A percentile compares a stretch with the other conserved stretches of the same genome.
These are phyloP conservation scores for Trichoderma simmonsii DNA, from an alignment of 2,329 filamentous ascomycete species.

Conservation along the genomic window DNA sequence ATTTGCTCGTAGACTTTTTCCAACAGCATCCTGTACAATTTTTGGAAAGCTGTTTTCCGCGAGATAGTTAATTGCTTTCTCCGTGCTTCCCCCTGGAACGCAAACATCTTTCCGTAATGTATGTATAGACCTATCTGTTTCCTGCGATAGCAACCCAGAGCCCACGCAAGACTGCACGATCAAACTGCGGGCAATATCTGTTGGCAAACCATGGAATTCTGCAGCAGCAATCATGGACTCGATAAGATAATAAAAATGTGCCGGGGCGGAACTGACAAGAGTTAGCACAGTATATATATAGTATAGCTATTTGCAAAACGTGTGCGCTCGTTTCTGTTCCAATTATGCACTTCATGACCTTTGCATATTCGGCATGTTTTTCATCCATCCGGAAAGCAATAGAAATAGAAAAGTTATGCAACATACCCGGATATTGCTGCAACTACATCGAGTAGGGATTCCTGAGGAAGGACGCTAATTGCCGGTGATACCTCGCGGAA, in stretches of 20 bases:
- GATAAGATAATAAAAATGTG: conserved; percentile 11
- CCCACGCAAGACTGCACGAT: conserved; percentile 9
- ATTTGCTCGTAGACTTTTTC: conserved; percentile 4
- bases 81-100: conserved; percentile 5
- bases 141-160: conserved; percentile 4
- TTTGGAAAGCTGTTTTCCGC: background rate
- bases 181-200: conserved; percentile 1
- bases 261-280: background rate
- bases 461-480: background rate
- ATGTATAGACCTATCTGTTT: background rate
- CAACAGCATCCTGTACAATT: conserved; percentile 1
- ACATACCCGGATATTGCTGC: conserved; percentile 12
- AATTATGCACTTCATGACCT: background rate
- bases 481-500: background rate
- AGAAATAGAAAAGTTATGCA: background rate
- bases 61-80: background rate
- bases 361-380: background rate
- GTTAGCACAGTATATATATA: background rate
- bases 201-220: background rate
- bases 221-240: conserved; percentile 2
- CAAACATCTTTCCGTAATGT: background rate
- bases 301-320: background rate
- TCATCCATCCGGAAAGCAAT: background rate
- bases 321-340: background rate
- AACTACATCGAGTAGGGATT: background rate